A percentile compares a stretch with the other conserved stretches of the same genome.
phyloP scores from a whole-genome alignment of 2,329 filamentous ascomycete genomes.

The Emmonsiellopsis sp. region DNA sequence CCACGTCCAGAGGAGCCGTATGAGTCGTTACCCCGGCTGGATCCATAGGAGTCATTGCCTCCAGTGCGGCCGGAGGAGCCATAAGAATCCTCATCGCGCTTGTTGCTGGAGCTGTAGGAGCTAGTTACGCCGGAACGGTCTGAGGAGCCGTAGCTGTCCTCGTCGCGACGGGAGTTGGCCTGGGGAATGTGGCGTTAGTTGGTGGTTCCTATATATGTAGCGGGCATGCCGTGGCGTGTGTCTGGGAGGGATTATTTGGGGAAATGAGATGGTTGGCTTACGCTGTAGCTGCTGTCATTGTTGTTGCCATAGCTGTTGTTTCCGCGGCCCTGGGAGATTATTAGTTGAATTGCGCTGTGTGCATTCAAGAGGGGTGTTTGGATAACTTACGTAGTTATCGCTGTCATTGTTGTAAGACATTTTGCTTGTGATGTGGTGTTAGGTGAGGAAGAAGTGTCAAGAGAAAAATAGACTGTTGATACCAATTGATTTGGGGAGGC shows the following conservation, averaged over 20 bases:
- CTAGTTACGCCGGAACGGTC: neutral
- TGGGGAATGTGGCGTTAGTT: neutral
- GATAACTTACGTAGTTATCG: neutral
- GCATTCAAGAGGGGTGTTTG: neutral
- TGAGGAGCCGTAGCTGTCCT: neutral
- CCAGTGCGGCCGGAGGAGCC: neutral
- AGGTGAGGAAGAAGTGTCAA: too few species aligned
- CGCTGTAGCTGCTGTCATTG: neutral
- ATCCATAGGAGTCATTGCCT: neutral
- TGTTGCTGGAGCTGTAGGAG: neutral
- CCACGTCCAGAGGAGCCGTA: neutral
- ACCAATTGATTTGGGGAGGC: too few species aligned
- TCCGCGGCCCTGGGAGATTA: neutral
- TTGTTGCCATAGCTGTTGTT: neutral
- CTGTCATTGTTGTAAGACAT: constrained; percentile 1
- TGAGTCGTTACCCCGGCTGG: neutral
- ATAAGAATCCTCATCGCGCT: neutral
- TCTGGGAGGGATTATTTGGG: too few species aligned
- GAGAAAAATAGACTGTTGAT: too few species aligned
- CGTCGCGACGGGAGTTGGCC: neutral
- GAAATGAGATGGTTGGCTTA: neutral
- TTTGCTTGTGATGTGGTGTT: neutral
- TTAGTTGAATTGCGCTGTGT: neutral
- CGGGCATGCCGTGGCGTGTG: neutral
- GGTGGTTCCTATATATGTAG: neutral